Percentiles rank a stretch among this genome's conserved stretches.
Evolutionary conservation across 495 filamentous ascomycete species (phyloP).

Genomic region (Ramalina peruviana): DNA sequence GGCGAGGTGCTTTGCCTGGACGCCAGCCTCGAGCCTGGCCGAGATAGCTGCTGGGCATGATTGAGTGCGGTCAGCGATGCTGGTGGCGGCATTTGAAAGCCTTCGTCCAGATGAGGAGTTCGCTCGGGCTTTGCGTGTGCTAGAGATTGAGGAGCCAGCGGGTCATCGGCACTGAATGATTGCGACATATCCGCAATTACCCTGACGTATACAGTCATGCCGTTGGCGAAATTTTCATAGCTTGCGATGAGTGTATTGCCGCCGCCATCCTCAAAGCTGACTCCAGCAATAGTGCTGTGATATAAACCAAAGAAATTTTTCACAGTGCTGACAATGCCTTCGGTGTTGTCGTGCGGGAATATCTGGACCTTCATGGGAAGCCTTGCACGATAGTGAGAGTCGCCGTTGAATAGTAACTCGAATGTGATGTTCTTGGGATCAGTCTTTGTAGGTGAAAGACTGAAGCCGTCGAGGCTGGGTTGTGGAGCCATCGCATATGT

Average conservation of each 20-base stretch:
- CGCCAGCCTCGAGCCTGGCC: conserved; percentile 52
- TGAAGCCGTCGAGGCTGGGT: conserved; percentile 23
- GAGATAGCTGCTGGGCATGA: conserved; percentile 43
- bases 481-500: conserved; percentile 1
- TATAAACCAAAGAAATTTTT: conserved; percentile 97
- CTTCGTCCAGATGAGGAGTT: conserved; percentile 38
- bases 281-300: conserved; percentile 54
- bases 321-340: conserved; percentile 89
- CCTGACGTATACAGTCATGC: conserved; percentile 82
- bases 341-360: conserved; percentile 82
- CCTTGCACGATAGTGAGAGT: conserved; percentile 58
- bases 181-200: conserved; percentile 49
- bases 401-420: conserved; percentile 63
- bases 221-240: conserved; percentile 83
- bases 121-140: conserved; percentile 29
- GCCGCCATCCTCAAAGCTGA: conserved; percentile 82
- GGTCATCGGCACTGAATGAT: conserved; percentile 24
- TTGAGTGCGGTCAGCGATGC: conserved; percentile 35
- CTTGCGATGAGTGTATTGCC: conserved; percentile 82
- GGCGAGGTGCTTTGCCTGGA: conserved; percentile 76
- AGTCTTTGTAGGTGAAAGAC: conserved; percentile 36
- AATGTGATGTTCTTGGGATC: conserved; percentile 73
- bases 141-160: conserved; percentile 25
- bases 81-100: conserved; percentile 42
- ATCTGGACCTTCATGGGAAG: conserved; percentile 87